Evolutionary conservation across 805 yeast species (phyloP).

Genomic region (Wickerhamiella kurtzmanii): DNA sequence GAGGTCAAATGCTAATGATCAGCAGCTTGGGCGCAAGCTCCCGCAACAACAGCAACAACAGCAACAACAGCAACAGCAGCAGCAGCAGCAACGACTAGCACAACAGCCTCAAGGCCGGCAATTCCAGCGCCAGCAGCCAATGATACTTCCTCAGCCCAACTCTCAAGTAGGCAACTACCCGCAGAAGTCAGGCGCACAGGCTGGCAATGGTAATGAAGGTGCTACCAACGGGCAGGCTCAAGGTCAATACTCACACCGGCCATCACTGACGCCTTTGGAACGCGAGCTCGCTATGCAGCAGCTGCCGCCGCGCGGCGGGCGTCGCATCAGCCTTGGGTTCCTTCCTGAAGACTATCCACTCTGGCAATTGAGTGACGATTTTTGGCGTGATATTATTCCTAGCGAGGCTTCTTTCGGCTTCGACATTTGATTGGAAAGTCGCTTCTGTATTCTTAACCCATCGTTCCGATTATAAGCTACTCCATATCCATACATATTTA

Average conservation of each 20-base stretch:
- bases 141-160: not conserved
- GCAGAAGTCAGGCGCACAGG: constrained; percentile 15
- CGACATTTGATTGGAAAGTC: constrained; percentile 1
- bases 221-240: not conserved
- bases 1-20: not conserved
- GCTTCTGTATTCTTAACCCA: too few relatives aligned
- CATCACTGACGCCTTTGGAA: constrained; percentile 2
- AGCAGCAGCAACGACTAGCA: constrained; percentile 5
- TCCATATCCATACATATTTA: not conserved
- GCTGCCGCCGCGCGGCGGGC: not conserved
- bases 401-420: constrained; percentile 16
- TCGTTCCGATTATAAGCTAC: not conserved
- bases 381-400: constrained; percentile 43
- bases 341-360: constrained; percentile 33
- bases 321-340: not conserved
- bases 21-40: too few relatives aligned
- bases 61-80: not conserved
- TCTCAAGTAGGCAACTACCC: constrained; percentile 2
- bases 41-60: constrained; percentile 6
- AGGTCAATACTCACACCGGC: not conserved
- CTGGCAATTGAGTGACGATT: constrained; percentile 51
- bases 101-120: not conserved
- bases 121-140: not conserved
- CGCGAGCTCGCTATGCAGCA: constrained; percentile 2
- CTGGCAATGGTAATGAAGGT: constrained; percentile 7